Conservation (phyloP, 805 yeast species). For the Kodamaea hsintzibuensis region DNA sequence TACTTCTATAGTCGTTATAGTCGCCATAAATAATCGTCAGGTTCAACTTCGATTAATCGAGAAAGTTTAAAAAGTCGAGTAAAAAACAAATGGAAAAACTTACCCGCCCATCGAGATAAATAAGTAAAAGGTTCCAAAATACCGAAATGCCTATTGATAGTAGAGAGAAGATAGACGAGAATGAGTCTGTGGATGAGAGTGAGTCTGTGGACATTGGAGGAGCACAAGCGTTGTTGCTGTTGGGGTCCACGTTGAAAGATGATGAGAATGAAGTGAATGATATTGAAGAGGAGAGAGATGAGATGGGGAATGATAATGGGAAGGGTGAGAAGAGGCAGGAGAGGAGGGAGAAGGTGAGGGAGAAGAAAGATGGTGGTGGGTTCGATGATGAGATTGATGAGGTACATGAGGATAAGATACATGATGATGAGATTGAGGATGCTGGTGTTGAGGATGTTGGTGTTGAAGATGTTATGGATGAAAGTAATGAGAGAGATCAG, state of each 20-base stretch:
- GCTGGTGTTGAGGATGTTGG: no score
- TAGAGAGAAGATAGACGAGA: no score
- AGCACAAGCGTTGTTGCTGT: constrained; percentile 45
- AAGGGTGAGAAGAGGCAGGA: neutral
- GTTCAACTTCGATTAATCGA: no score
- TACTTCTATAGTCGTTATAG: no score
- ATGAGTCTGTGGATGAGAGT: constrained; percentile 23
- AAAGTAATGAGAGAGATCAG: no score
- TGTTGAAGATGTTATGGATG: no score
- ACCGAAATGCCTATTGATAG: no score
- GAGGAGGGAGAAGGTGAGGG: neutral
- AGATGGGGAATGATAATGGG: neutral
- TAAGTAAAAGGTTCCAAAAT: no score
- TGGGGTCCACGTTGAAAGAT: constrained; percentile 34
- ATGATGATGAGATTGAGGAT: neutral
- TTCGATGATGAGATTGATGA: neutral
- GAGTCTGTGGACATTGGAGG: constrained; percentile 45
- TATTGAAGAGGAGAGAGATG: neutral
- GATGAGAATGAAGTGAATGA: constrained; percentile 5
- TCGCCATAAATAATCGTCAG: no score
- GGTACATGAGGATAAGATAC: neutral
- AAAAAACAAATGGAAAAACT: constrained; percentile 3
- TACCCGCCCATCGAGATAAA: constrained; percentile 14
- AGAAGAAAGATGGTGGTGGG: neutral
- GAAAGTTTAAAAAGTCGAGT: no score